These are phyloP conservation scores for Hydrangea macrophylla DNA, from an alignment of 148 eudicot genomes.

Conservation along the genomic window DNA sequence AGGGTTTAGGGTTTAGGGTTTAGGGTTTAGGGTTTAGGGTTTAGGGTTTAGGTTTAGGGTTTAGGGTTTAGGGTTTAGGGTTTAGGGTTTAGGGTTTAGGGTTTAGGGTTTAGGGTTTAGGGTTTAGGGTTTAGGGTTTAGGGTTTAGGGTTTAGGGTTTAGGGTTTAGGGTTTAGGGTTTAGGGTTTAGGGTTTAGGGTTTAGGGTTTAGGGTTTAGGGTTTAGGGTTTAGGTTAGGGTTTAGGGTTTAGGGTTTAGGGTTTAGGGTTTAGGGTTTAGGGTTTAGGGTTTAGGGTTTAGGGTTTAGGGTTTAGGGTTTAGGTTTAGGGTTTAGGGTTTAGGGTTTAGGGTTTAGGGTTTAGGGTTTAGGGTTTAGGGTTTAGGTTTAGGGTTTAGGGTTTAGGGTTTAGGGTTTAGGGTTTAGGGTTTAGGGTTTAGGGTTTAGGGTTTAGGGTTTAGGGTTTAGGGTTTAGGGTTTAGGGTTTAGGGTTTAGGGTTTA, in stretches of 20 bases:
- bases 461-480: conserved; percentile 6
- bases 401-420: conserved; percentile 7
- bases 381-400: conserved; percentile 8
- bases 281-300: conserved; percentile 7
- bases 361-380: conserved; percentile 7
- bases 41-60: conserved; percentile 7
- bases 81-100: neutral
- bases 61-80: conserved; percentile 9
- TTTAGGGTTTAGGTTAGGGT: no score
- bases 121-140: neutral
- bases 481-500: conserved; percentile 8
- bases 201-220: conserved; percentile 8
- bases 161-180: conserved; percentile 9
- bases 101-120: neutral
- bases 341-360: conserved; percentile 8
- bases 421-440: conserved; percentile 9
- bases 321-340: conserved; percentile 8
- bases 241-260: conserved; percentile 8
- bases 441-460: conserved; percentile 7
- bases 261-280: conserved; percentile 9
- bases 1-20: conserved; percentile 9
- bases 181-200: conserved; percentile 8
- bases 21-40: conserved; percentile 8
- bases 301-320: conserved; percentile 5
- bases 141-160: conserved; percentile 9